Evolutionary conservation across 176 grass and related monocot species (phyloP).

Genomic region (Oryza punctata): DNA sequence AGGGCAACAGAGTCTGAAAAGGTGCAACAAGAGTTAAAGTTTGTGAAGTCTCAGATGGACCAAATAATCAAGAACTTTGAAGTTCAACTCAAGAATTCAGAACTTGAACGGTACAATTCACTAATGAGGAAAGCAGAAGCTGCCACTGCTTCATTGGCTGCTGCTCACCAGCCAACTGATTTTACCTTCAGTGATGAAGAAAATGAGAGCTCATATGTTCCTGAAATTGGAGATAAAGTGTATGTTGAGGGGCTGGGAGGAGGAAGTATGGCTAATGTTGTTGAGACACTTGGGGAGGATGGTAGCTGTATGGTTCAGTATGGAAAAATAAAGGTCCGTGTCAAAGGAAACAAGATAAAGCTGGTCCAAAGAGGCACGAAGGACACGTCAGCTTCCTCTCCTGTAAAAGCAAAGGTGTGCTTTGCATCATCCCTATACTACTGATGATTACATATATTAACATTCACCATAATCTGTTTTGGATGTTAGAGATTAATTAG

Average conservation of each 20-base stretch:
- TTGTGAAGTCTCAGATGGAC: slow-evolving; percentile 71
- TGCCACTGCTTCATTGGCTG: slow-evolving; percentile 55
- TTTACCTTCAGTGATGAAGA: slow-evolving; percentile 32
- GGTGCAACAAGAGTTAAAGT: slow-evolving; percentile 60
- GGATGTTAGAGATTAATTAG: background rate
- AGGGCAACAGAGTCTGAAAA: slow-evolving; percentile 54
- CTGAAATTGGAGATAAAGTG: slow-evolving; percentile 70
- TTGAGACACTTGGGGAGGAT: slow-evolving; percentile 60
- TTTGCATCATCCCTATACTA: slow-evolving; percentile 20
- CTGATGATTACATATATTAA: background rate
- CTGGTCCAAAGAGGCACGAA: slow-evolving; percentile 51
- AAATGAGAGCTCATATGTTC: slow-evolving; percentile 47
- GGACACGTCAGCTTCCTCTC: slow-evolving; percentile 19
- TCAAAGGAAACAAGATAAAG: slow-evolving; percentile 63
- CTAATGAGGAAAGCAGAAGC: slow-evolving; percentile 69
- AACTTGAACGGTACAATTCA: slow-evolving; percentile 56
- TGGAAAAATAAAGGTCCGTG: slow-evolving; percentile 72
- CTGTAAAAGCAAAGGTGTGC: slow-evolving; percentile 58
- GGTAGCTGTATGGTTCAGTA: slow-evolving; percentile 65
- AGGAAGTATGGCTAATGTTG: slow-evolving; percentile 56
- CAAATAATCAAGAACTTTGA: slow-evolving; percentile 68
- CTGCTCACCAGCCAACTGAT: slow-evolving; percentile 53
- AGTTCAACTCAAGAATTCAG: slow-evolving; percentile 51
- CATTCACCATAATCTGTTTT: background rate
- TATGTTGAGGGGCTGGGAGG: slow-evolving; percentile 58